Evolutionary conservation across 2,329 filamentous ascomycete species (phyloP).

Genomic region (Penicillium nordicum): DNA sequence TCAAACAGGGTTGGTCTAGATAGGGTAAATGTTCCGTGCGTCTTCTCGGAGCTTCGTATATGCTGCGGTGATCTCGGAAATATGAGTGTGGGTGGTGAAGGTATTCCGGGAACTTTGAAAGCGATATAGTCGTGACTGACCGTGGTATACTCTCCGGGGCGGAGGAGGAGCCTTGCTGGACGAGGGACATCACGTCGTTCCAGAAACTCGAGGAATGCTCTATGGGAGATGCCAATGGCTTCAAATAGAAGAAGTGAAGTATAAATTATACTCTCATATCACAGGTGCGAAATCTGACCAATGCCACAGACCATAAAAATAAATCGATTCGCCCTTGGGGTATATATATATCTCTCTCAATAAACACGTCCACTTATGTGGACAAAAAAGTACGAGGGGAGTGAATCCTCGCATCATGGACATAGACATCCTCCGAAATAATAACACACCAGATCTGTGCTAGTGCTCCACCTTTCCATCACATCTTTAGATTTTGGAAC

Average conservation of each 20-base stretch:
- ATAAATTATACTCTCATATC: background rate
- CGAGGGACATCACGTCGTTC: background rate
- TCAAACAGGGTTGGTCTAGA: no score
- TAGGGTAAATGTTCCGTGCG: no score
- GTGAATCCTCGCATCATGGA: background rate
- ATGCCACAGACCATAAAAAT: background rate
- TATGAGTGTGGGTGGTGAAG: background rate
- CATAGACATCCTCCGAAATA: background rate
- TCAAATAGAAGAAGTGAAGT: background rate
- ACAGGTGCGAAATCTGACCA: background rate
- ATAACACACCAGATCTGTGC: background rate
- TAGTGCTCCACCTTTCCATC: background rate
- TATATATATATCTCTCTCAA: background rate
- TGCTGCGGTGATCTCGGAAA: background rate
- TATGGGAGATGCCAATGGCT: background rate
- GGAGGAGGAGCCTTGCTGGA: background rate
- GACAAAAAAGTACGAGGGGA: background rate
- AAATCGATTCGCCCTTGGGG: background rate
- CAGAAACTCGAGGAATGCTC: background rate
- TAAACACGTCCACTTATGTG: background rate
- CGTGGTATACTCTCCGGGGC: background rate
- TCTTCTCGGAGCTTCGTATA: no score
- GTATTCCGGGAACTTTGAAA: background rate
- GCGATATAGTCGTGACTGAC: background rate
- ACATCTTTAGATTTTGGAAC: background rate